Evolutionary conservation across 2,329 filamentous ascomycete genomes (phyloP).

Genomic region (Beauveria asiatica): DNA sequence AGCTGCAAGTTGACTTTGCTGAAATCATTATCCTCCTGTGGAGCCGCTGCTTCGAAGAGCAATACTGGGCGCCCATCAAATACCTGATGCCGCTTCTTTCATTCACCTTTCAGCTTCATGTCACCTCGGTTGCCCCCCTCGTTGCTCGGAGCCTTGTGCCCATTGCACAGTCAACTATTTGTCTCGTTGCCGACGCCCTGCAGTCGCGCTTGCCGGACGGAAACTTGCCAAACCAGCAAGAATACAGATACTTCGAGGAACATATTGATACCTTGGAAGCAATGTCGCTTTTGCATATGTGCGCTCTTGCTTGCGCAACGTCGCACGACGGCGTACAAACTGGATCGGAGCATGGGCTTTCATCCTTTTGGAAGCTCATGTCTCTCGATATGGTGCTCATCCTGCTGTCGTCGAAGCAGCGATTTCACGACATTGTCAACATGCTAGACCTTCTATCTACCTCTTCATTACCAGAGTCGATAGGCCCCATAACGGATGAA

Average conservation of each 20-base stretch:
- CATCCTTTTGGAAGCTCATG: slow-evolving; percentile 59
- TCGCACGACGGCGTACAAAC: slow-evolving; percentile 23
- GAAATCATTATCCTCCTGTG: slow-evolving; percentile 58
- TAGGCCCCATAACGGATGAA: slow-evolving; percentile 54
- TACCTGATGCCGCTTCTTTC: slow-evolving; percentile 56
- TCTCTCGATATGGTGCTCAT: slow-evolving; percentile 58
- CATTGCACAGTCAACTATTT: slow-evolving; percentile 50
- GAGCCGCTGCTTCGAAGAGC: slow-evolving; percentile 57
- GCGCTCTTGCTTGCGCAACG: slow-evolving; percentile 51
- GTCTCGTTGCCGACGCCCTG: slow-evolving; percentile 48
- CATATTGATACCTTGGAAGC: slow-evolving; percentile 56
- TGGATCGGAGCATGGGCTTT: slow-evolving; percentile 22
- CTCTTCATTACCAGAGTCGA: slow-evolving; percentile 52
- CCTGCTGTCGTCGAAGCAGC: slow-evolving; percentile 59
- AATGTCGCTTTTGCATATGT: slow-evolving; percentile 56
- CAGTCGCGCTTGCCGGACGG: slow-evolving; percentile 40
- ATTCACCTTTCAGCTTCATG: slow-evolving; percentile 55
- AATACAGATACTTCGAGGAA: slow-evolving; percentile 31
- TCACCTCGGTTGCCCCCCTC: slow-evolving; percentile 47
- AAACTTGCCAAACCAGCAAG: slow-evolving; percentile 35
- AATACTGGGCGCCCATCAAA: slow-evolving; percentile 53
- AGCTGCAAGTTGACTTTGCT: slow-evolving; percentile 56
- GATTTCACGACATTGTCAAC: slow-evolving; percentile 50
- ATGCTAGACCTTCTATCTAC: slow-evolving; percentile 60
- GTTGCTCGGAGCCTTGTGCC: slow-evolving; percentile 50